These are phyloP conservation scores for Tricholoma saponaceum DNA, from an alignment of 768 basidiomycete species.

Conservation along the genomic window DNA sequence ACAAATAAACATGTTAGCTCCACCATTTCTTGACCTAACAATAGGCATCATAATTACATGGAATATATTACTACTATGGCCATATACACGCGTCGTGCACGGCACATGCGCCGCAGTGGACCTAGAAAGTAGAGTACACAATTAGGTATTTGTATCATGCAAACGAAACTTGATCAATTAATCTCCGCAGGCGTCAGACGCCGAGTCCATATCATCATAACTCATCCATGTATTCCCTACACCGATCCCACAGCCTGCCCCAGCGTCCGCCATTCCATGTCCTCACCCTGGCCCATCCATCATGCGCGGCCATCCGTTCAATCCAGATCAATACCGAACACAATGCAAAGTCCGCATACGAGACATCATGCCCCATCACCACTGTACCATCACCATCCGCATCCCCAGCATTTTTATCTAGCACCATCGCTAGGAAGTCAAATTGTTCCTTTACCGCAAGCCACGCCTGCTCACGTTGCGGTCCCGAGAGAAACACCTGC, in stretches of 20 bases:
- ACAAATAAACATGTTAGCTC: too few species aligned
- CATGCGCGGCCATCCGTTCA: conserved; percentile 65
- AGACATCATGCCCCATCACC: conserved; percentile 60
- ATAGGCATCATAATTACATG: background rate
- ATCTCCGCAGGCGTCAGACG: too few species aligned
- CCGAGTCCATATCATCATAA: too few species aligned
- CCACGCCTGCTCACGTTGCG: conserved; percentile 64
- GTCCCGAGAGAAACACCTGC: conserved; percentile 24
- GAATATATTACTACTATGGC: background rate
- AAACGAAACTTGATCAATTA: background rate
- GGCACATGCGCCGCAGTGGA: background rate
- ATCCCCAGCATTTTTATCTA: conserved; percentile 66
- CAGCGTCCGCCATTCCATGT: conserved; percentile 71
- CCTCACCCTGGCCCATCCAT: conserved; percentile 66
- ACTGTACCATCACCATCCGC: conserved; percentile 64
- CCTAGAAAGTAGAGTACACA: background rate
- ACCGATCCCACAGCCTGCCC: conserved; percentile 57
- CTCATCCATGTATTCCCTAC: conserved; percentile 66
- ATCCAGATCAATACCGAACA: conserved; percentile 75
- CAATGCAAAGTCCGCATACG: conserved; percentile 71
- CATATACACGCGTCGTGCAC: background rate
- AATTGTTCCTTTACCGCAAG: conserved; percentile 61
- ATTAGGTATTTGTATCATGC: background rate
- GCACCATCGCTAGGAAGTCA: conserved; percentile 53
- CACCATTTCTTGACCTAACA: background rate